Base-by-base conservation (phyloP, 2,329 filamentous ascomycete genomes). In the Cadophora luteo-olivacea region DNA sequence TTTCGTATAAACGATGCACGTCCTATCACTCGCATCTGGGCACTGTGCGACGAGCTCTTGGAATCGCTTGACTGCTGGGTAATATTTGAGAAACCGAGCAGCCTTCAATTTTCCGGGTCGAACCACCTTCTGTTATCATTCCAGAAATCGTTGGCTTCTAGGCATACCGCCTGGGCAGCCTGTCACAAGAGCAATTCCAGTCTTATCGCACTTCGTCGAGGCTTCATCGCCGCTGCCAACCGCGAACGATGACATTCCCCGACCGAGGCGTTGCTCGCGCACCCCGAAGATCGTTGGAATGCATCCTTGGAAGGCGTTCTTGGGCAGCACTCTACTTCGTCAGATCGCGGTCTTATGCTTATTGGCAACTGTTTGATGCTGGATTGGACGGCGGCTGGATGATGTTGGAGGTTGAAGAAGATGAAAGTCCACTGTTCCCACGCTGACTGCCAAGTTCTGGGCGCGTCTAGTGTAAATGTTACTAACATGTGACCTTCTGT, bases 51-150 rank as follows among this genome's bases (percentile, higher is more conserved):
- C 41, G 41, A 45, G 41, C 41, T n/a, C 16, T 41, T 60, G 33
- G 32, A 19, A 19, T 36, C n/a, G 32, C 38, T 32, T 22, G 60
- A 32, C 41, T 22, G 16, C 60, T 41, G 36, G n/a, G 33, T 55
- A 25, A n/a, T 32, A 60, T 41, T 60, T 41, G 29, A 41, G 22
- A 60, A 25, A 60, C n/a, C 33, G 12, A 12, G 19, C 12, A 60
- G 6, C 32, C 11, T 19, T 62, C 60, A 5, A 51, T 22, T 38
- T 60, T 22, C n/a, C 16, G 24, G 24, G 60, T n/a, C 41, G 24
- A 51, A 62, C 36, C 33, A 62, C 29, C 24, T 62, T 62, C 41
- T 62, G 16, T 22, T 48, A 51, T 62, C 60, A 62, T 62, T 62
- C 60, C 25, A 62, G 60, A 62, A 62, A 48, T 41, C 41, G 14